Percentiles rank a stretch among this genome's conserved stretches.
Conservation (phyloP, 2,329 filamentous ascomycete genomes). For the Verticillium tricorpus region DNA sequence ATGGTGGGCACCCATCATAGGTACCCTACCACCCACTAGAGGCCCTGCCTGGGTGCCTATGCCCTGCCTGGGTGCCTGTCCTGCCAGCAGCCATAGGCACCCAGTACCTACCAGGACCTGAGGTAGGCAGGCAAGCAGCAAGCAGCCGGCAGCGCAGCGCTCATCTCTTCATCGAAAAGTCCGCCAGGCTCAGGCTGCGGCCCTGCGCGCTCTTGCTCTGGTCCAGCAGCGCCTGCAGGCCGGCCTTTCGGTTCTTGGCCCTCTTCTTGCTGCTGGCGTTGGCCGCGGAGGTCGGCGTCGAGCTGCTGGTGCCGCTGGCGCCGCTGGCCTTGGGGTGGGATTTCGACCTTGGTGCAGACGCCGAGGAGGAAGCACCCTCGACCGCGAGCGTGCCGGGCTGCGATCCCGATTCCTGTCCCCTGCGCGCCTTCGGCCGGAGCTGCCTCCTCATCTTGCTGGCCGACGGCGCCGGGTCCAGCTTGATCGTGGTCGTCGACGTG, state of each 20-base stretch:
- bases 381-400: neutral
- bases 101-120: no score
- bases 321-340: neutral
- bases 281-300: slow-evolving; percentile 23
- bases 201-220: slow-evolving; percentile 37
- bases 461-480: slow-evolving; percentile 6
- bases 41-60: no score
- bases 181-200: slow-evolving; percentile 46
- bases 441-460: neutral
- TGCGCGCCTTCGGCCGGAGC: neutral
- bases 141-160: no score
- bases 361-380: neutral
- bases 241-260: slow-evolving; percentile 60
- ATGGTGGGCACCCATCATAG: no score
- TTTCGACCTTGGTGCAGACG: neutral
- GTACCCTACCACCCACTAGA: no score
- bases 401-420: neutral
- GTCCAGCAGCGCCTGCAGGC: slow-evolving; percentile 60
- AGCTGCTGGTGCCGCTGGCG: neutral
- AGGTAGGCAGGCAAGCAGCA: no score
- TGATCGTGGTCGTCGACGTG: slow-evolving; percentile 6
- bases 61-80: no score
- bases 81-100: no score
- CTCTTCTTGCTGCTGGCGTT: slow-evolving; percentile 62
- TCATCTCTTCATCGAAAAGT: slow-evolving; percentile 31